Conservation (phyloP, 177 flowering plant species). For the Vitis hybrid region DNA sequence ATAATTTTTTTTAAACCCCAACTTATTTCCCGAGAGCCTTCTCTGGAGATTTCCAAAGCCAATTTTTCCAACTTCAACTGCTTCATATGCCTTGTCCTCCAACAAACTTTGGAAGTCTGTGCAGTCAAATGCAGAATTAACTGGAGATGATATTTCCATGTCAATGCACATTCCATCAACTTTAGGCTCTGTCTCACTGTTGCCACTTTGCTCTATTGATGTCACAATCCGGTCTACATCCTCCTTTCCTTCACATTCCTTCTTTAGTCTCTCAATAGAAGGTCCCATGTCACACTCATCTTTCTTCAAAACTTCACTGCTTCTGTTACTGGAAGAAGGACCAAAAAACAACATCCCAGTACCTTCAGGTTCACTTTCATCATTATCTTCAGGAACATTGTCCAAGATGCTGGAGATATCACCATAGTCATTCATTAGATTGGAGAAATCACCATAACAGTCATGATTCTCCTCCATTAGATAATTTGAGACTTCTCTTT, state of each 20-base stretch:
- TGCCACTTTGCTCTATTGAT: neutral
- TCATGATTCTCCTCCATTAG: constrained; percentile 28
- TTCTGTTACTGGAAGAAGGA: neutral
- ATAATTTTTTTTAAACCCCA: neutral
- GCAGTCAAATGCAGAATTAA: neutral
- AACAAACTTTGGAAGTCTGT: constrained; percentile 1
- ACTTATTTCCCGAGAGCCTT: neutral
- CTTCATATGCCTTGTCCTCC: neutral
- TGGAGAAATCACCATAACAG: constrained; percentile 25
- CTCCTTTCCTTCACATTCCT: no score
- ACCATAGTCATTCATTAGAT: neutral
- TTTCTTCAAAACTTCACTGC: neutral
- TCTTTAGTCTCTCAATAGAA: no score
- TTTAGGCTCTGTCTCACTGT: neutral
- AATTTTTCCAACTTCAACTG: neutral
- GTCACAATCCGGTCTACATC: neutral
- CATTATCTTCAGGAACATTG: constrained; percentile 19
- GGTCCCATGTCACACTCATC: no score
- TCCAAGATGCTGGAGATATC: constrained; percentile 13
- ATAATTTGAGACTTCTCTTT: constrained; percentile 10
- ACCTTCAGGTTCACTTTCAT: constrained; percentile 1
- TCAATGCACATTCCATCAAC: neutral
- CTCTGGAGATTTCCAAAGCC: neutral
- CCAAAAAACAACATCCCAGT: neutral
- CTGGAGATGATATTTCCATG: neutral